phyloP scores from a whole-genome alignment of 2,329 filamentous ascomycete species.

The Aspergillus sp. region DNA sequence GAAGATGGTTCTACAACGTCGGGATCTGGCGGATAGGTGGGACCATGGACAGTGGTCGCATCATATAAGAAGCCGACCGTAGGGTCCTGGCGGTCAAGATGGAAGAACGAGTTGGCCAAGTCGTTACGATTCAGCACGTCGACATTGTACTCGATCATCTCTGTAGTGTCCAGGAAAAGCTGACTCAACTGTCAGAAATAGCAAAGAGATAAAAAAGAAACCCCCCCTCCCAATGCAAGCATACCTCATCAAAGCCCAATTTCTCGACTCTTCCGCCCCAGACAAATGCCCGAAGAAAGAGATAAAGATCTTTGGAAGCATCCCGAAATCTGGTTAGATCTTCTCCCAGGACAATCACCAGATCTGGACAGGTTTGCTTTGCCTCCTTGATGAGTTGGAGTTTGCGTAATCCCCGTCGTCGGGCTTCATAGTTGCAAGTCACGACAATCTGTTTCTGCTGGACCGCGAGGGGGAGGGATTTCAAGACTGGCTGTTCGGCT shows the following conservation, averaged over 20 bases:
- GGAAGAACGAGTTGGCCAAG: constrained; percentile 70
- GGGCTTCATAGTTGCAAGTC: constrained; percentile 90
- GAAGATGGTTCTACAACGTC: constrained; percentile 14
- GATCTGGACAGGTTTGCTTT: constrained; percentile 71
- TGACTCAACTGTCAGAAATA: constrained; percentile 16
- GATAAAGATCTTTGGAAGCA: constrained; percentile 75
- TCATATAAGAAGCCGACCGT: constrained; percentile 78
- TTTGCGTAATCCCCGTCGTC: constrained; percentile 63
- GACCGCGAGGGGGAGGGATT: constrained; percentile 70
- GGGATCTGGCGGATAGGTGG: constrained; percentile 47
- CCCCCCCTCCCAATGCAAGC: constrained; percentile 9
- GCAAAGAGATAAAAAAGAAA: too few species aligned
- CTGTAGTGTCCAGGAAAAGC: constrained; percentile 75
- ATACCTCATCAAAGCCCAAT: constrained; percentile 85
- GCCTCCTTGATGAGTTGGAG: constrained; percentile 82
- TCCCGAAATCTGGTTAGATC: constrained; percentile 81
- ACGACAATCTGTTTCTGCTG: constrained; percentile 92
- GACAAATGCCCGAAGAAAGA: constrained; percentile 65
- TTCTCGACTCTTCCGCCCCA: constrained; percentile 78
- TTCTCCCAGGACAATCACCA: constrained; percentile 81
- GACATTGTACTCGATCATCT: constrained; percentile 79
- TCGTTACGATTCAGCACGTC: constrained; percentile 63
- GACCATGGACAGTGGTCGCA: constrained; percentile 62
- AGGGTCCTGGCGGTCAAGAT: constrained; percentile 67
- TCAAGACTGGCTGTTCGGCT: constrained; percentile 69